phyloP scores from a whole-genome alignment of 345 rosid species.

The Ailanthus altissimus region DNA sequence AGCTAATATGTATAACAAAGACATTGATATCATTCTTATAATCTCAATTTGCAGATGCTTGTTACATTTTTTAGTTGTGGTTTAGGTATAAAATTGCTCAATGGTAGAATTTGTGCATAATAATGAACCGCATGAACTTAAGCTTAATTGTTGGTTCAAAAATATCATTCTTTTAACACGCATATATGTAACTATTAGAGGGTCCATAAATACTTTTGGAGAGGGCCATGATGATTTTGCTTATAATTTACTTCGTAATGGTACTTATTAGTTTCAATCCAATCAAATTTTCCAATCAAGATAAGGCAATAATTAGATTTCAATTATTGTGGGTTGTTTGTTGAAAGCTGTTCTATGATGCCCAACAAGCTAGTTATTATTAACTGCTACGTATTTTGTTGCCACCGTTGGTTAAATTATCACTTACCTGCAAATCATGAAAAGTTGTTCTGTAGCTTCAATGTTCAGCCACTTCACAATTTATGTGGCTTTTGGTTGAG shows the following conservation, averaged over 20 bases:
- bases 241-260: slow-evolving; percentile 6
- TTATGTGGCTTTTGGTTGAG: not conserved
- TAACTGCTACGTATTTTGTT: not conserved
- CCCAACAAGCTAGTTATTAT: not conserved
- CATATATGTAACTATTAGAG: not conserved
- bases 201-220: not conserved
- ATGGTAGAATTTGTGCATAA: not conserved
- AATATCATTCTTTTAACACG: slow-evolving; percentile 17
- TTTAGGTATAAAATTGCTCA: not conserved
- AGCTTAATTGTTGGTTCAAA: slow-evolving; percentile 25
- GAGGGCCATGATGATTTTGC: slow-evolving; percentile 9
- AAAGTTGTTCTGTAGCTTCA: not conserved
- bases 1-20: not conserved
- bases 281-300: slow-evolving; percentile 3
- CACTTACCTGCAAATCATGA: not conserved
- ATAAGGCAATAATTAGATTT: slow-evolving; percentile 20
- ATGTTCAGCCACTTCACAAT: slow-evolving; percentile 1
- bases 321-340: slow-evolving; percentile 15
- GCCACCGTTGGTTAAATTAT: slow-evolving; percentile 12
- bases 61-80: slow-evolving; percentile 7
- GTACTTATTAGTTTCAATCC: slow-evolving; percentile 18
- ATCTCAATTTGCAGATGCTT: not conserved
- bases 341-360: not conserved
- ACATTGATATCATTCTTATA: not conserved
- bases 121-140: not conserved